A percentile compares a stretch with the other conserved stretches of the same genome.
These are phyloP conservation scores for Teunomyces panamensis DNA, from an alignment of 805 yeast genomes.

Conservation along the genomic window DNA sequence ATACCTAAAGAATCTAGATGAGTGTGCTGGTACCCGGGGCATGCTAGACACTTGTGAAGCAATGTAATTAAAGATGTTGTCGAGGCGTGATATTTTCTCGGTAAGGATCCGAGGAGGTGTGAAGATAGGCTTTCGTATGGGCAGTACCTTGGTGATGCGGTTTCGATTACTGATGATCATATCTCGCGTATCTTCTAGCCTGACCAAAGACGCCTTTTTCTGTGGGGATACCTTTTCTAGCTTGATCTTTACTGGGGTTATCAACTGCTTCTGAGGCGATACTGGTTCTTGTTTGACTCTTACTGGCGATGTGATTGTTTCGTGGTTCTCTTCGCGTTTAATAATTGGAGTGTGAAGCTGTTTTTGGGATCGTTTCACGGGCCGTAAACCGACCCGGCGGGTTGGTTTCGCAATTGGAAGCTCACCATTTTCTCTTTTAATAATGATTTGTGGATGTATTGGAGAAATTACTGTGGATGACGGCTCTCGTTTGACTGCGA, in stretches of 20 bases:
- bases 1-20: constrained; percentile 7
- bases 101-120: background rate
- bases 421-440: background rate
- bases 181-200: background rate
- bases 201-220: background rate
- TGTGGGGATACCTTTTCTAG: background rate
- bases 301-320: background rate
- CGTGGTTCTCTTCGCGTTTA: background rate
- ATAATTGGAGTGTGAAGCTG: background rate
- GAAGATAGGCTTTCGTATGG: background rate
- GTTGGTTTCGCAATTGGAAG: background rate
- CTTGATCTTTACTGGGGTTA: background rate
- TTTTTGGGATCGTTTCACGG: background rate
- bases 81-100: background rate
- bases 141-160: background rate
- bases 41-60: background rate
- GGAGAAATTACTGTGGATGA: background rate
- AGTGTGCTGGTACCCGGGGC: constrained; percentile 6
- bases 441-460: background rate
- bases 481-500: background rate
- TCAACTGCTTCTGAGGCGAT: background rate
- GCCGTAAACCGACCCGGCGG: background rate
- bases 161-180: background rate
- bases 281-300: background rate
- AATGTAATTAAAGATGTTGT: background rate